A percentile compares a stretch with the other conserved stretches of the same genome.
Conservation (phyloP, 768 basidiomycete genomes). For the Botryobasidium botryosum region DNA sequence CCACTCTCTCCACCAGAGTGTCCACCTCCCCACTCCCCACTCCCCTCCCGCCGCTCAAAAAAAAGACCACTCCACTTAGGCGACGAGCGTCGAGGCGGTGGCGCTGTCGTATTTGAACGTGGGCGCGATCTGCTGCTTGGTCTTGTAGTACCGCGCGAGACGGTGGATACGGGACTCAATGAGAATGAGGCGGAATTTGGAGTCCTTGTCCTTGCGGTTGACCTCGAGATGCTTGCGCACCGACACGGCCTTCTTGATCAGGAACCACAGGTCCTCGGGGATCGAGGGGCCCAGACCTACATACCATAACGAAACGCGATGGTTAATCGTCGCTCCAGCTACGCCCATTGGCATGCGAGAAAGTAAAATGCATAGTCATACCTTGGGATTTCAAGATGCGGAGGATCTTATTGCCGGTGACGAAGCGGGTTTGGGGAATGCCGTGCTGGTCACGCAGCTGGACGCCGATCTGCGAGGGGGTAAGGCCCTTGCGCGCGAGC, state of each 20-base stretch:
- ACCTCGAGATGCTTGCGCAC: constrained; percentile 97
- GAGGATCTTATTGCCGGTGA: constrained; percentile 99
- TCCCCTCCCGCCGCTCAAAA: no score
- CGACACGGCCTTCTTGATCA: constrained; percentile 99
- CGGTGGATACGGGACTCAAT: constrained; percentile 99
- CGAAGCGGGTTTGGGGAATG: constrained; percentile 93
- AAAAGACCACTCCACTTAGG: no score
- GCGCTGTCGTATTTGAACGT: constrained; percentile 98
- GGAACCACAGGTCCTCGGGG: constrained; percentile 98
- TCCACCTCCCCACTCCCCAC: no score
- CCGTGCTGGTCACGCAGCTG: constrained; percentile 96
- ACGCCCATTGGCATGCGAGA: not conserved
- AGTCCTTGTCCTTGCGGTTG: constrained; percentile 99
- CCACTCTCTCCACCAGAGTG: no score
- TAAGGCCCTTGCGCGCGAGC: constrained; percentile 93
- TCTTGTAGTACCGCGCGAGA: constrained; percentile 97
- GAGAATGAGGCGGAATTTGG: constrained; percentile 89
- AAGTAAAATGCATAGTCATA: constrained; percentile 29
- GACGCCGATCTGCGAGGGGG: constrained; percentile 96
- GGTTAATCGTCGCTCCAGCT: not conserved
- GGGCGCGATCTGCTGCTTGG: constrained; percentile 92
- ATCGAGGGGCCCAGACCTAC: constrained; percentile 89
- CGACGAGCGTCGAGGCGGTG: constrained; percentile 83
- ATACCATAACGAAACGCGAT: not conserved
- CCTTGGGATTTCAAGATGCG: constrained; percentile 92